Base-by-base conservation (phyloP, 2,329 filamentous ascomycete species). In the Arachnomyces sp. region DNA sequence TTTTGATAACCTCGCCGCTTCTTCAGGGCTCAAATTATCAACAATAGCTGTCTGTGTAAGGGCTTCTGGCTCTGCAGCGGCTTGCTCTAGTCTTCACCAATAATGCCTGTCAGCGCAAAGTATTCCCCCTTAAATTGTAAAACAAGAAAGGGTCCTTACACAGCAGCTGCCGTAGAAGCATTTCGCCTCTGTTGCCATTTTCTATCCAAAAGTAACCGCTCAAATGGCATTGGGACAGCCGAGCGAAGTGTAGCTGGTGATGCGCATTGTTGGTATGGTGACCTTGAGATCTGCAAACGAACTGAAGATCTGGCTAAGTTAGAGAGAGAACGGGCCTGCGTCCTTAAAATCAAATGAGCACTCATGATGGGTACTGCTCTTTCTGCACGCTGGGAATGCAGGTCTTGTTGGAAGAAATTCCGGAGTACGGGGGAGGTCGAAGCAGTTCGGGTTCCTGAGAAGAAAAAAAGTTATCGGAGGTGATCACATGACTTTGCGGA, bases 21-120 rank as follows among this genome's bases (percentile, higher is more conserved):
- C 92, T 45, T 81, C 77, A 25, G 86, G 79, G 52, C 81, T 78
- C 64, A 95, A 82, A 59, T 88, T 89, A 52, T 84, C 79, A 39
- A 88, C 82, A 47, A 93, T 82, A 13, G 74, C 72, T 42, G 79
- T 72, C 58, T 81, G 77, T 2, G 76, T 71, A 38, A 83, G 65
- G 33, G 65, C 61, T 31, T 71, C 69, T 7, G 78, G 77, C 50
- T 77, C 71, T 37, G 71, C 68, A 31, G 71, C 67, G 12, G 77
- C 78, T 50, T 78, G 68, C 55, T 80, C 75, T 36, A 73, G 63
- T 42, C 71, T 73, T 52, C n/a, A 42, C 34, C 30, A n/a, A 35
- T 28, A 14, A 51, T 42, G 51, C 35, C 33, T 41, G 39, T 8
- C 6, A 13, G 38, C 28, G 40, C 11, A 35, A 4, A 21, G 3